Conservation (phyloP, 139 green algal genomes). For the Closterium sp. region DNA sequence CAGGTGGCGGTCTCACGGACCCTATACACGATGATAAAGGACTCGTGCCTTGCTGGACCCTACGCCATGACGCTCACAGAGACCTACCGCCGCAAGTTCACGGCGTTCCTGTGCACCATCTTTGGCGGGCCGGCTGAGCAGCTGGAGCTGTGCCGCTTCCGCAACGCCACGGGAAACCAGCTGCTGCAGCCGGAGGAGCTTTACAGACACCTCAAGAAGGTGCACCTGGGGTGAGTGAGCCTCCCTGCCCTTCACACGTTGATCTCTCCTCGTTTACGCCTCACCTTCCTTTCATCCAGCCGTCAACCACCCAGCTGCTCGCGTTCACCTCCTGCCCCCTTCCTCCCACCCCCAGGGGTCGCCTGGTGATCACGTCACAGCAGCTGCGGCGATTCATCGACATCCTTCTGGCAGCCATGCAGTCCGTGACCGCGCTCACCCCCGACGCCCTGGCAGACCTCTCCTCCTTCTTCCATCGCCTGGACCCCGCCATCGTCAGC, state of each 20-base stretch:
- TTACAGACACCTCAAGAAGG: too few species aligned
- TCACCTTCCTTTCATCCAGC: too few species aligned
- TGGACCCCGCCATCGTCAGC: slow-evolving; percentile 4
- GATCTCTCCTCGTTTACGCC: too few species aligned
- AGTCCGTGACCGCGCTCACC: background rate
- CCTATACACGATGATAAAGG: slow-evolving; percentile 22
- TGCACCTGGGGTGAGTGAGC: background rate
- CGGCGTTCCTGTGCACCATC: slow-evolving; percentile 15
- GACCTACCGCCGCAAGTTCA: background rate
- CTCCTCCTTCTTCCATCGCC: background rate
- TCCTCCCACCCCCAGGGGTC: background rate
- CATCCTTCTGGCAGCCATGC: slow-evolving; percentile 6
- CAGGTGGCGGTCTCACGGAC: slow-evolving; percentile 16
- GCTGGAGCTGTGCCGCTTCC: slow-evolving; percentile 11
- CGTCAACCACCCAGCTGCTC: too few species aligned
- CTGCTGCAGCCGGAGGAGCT: too few species aligned
- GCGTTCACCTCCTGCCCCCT: background rate
- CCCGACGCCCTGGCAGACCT: background rate
- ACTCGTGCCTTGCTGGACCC: slow-evolving; percentile 8
- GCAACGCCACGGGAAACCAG: too few species aligned
- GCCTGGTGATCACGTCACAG: background rate
- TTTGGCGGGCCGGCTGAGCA: slow-evolving; percentile 7
- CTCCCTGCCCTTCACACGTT: too few species aligned
- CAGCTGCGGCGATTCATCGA: slow-evolving; percentile 11
- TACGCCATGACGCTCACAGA: background rate